A percentile compares a stretch with the other conserved stretches of the same genome.
Conservation (phyloP, 805 yeast genomes). For the Candida insectalens region DNA sequence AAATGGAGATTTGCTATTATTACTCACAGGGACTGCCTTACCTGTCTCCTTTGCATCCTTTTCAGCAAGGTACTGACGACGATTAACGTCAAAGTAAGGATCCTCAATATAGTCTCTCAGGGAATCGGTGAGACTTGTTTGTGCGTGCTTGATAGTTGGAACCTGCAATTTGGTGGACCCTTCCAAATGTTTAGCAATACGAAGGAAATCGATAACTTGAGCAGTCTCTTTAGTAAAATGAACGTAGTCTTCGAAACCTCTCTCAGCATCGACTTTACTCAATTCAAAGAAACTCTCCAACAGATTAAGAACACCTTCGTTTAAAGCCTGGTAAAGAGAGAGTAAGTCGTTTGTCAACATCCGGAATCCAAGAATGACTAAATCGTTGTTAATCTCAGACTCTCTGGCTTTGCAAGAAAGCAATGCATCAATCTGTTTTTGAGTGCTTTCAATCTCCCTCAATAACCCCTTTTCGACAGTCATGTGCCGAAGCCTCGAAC, state of each 20-base stretch:
- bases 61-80: constrained; percentile 69
- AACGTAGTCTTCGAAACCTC: constrained; percentile 77
- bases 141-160: constrained; percentile 95
- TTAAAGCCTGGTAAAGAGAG: constrained; percentile 77
- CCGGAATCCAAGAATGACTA: constrained; percentile 75
- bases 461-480: constrained; percentile 71
- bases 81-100: constrained; percentile 71
- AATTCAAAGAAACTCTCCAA: constrained; percentile 94
- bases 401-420: constrained; percentile 69
- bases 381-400: constrained; percentile 75
- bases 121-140: constrained; percentile 80
- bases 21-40: constrained; percentile 7
- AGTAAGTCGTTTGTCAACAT: constrained; percentile 84
- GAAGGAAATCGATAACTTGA: constrained; percentile 77
- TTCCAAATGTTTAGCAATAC: constrained; percentile 84
- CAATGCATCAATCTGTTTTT: constrained; percentile 68
- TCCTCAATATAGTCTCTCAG: constrained; percentile 85
- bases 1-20: constrained; percentile 12
- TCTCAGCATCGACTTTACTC: constrained; percentile 75
- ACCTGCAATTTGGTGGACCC: constrained; percentile 81
- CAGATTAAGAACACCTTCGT: constrained; percentile 92
- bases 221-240: constrained; percentile 78
- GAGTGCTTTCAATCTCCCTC: constrained; percentile 78
- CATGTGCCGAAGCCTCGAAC: constrained; percentile 55
- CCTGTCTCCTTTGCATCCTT: constrained; percentile 31